Evolutionary conservation across 2,329 filamentous ascomycete genomes (phyloP).

Genomic region (Aspergillus tanneri): DNA sequence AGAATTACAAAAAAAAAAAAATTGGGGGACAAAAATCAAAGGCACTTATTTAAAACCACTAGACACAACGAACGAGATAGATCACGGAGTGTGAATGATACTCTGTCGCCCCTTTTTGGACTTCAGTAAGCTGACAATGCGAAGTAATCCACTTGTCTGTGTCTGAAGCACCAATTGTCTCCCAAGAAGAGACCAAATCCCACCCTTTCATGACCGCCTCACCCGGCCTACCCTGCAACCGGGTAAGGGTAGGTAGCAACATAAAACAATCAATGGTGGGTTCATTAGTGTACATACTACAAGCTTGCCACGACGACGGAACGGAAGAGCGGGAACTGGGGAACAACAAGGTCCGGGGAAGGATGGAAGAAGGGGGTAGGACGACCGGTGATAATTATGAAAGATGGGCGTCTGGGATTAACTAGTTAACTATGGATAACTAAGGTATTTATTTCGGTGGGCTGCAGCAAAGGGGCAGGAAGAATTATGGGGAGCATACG

Average conservation of each 20-base stretch:
- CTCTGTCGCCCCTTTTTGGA: conserved; percentile 3
- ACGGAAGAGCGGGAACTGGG: conserved; percentile 17
- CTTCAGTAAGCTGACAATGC: no score
- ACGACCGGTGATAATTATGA: background rate
- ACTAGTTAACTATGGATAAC: no score
- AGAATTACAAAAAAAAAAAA: no score
- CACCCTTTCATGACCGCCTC: conserved; percentile 2
- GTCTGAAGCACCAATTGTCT: conserved; percentile 2
- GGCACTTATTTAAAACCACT: no score
- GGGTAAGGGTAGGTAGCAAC: conserved; percentile 5
- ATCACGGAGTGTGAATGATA: background rate
- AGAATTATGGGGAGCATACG: conserved; percentile 5
- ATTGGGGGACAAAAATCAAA: no score
- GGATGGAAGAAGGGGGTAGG: background rate
- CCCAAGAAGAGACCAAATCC: background rate
- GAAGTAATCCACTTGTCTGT: conserved; percentile 5
- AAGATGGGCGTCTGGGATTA: no score
- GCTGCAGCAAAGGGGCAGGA: no score
- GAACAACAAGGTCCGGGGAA: conserved; percentile 1
- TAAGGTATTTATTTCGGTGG: no score
- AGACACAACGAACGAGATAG: no score
- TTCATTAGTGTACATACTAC: conserved; percentile 4
- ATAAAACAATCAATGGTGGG: background rate
- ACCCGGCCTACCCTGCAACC: conserved; percentile 5
- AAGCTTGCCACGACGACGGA: conserved; percentile 20